These are phyloP conservation scores for Wallacemonas sp. DNA, from an alignment of 208 protist genomes.

Conservation along the genomic window DNA sequence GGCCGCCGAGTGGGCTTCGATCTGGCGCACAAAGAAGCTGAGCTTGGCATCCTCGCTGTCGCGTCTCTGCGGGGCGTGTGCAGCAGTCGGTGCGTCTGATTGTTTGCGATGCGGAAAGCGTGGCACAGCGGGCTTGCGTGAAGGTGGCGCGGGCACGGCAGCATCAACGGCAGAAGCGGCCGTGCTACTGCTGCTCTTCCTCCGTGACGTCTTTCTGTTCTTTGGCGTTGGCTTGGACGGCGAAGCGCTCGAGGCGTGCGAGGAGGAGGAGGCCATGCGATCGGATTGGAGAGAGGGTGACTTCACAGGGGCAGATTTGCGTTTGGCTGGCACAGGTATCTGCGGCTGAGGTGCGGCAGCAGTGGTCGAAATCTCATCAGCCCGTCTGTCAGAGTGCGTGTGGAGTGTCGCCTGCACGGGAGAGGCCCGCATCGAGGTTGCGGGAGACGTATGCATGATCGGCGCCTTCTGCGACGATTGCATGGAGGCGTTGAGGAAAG, in stretches of 20 bases:
- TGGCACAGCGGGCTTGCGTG: not conserved
- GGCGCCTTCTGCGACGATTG: not conserved
- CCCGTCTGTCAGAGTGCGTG: too few relatives aligned
- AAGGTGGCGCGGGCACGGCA: not conserved
- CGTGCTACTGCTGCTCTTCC: too few relatives aligned
- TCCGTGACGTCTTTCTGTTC: too few relatives aligned
- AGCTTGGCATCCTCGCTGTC: not conserved
- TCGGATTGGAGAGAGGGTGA: too few relatives aligned
- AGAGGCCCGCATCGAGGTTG: not conserved
- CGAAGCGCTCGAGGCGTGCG: too few relatives aligned
- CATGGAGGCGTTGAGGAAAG: not conserved
- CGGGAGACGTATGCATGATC: conserved; percentile 3
- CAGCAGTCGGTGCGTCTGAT: not conserved
- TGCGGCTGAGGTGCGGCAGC: too few relatives aligned
- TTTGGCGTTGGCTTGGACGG: too few relatives aligned
- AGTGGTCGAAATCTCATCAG: too few relatives aligned
- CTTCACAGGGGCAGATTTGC: too few relatives aligned
- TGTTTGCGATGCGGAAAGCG: not conserved
- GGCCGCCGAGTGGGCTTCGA: not conserved
- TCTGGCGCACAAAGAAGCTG: not conserved
- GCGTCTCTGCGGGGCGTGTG: not conserved
- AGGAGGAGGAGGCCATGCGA: too few relatives aligned
- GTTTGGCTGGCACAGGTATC: too few relatives aligned
- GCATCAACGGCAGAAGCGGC: not conserved
- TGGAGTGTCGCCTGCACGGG: too few relatives aligned